Percentiles rank a stretch among this genome's conserved stretches.
Evolutionary conservation across 2,329 filamentous ascomycete genomes (phyloP).

Genomic region (Knoxdaviesia proteae): DNA sequence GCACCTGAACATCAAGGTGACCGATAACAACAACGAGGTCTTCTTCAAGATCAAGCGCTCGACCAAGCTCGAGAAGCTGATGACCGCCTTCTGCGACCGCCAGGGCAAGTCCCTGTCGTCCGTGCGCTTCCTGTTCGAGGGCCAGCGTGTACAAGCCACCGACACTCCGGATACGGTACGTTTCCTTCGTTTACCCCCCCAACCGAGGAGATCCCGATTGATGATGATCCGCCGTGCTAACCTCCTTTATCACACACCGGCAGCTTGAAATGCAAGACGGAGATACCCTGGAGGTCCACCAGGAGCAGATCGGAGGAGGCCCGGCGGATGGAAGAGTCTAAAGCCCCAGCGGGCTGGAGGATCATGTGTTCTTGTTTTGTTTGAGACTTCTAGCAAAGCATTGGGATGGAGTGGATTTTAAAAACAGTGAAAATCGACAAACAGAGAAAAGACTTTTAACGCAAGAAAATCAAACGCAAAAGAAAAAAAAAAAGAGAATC

Average conservation of each 20-base stretch:
- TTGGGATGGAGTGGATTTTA: too few species aligned
- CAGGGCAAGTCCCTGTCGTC: constrained; percentile 73
- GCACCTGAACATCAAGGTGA: constrained; percentile 98
- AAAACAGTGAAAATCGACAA: too few species aligned
- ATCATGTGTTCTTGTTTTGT: too few species aligned
- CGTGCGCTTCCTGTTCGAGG: constrained; percentile 90
- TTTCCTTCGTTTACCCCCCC: constrained; percentile 8
- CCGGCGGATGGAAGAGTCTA: not conserved
- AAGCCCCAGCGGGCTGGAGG: too few species aligned
- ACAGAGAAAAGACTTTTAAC: too few species aligned
- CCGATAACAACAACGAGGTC: constrained; percentile 97
- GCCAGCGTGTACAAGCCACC: constrained; percentile 69
- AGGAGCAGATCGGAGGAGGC: constrained; percentile 82
- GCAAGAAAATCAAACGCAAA: too few species aligned
- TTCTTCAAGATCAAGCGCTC: constrained; percentile 99
- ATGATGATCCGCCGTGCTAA: constrained; percentile 1
- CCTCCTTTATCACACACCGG: not conserved
- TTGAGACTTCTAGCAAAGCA: too few species aligned
- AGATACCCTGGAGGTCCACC: constrained; percentile 90
- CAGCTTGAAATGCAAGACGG: constrained; percentile 95
- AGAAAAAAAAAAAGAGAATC: too few species aligned
- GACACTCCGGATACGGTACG: constrained; percentile 86
- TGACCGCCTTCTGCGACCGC: constrained; percentile 93
- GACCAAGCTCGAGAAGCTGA: constrained; percentile 89
- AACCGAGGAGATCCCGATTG: not conserved